A percentile compares a stretch with the other conserved stretches of the same genome.
Evolutionary conservation across 2,329 filamentous ascomycete species (phyloP).

Genomic region (Neofusicoccum umdonicola): DNA sequence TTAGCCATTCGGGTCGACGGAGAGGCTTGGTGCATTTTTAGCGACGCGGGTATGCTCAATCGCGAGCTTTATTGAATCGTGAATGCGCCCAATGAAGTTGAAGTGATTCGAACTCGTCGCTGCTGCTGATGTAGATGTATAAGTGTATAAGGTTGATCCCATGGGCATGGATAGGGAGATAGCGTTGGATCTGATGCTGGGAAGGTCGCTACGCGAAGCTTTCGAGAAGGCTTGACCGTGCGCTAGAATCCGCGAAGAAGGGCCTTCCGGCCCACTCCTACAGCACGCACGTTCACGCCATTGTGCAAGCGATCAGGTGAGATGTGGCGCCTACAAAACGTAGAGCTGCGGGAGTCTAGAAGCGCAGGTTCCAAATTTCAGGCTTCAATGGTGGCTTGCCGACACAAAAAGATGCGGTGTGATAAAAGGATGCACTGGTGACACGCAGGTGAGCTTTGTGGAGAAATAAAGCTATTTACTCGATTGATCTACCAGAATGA

Average conservation of each 20-base stretch:
- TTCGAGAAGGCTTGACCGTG: conserved; percentile 7
- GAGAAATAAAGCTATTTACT: background rate
- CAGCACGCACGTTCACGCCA: background rate
- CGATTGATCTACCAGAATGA: background rate
- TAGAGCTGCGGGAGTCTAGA: background rate
- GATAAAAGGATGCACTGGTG: background rate
- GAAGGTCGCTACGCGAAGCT: background rate
- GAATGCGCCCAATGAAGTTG: no score
- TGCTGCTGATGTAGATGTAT: background rate
- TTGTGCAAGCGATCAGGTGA: background rate
- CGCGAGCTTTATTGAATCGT: background rate
- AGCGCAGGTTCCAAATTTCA: background rate
- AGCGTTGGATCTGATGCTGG: background rate
- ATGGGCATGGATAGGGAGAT: background rate
- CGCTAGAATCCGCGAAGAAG: background rate
- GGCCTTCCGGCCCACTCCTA: background rate
- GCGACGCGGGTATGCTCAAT: background rate
- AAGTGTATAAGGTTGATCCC: background rate
- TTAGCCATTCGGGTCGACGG: background rate
- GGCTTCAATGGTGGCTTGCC: background rate
- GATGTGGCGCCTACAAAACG: background rate
- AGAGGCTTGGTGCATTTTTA: background rate
- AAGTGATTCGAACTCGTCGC: background rate
- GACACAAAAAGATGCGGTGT: background rate
- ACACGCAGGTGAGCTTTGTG: background rate